These are phyloP conservation scores for Colletotrichum sp. DNA, from an alignment of 2,329 filamentous ascomycete genomes.

Conservation along the genomic window DNA sequence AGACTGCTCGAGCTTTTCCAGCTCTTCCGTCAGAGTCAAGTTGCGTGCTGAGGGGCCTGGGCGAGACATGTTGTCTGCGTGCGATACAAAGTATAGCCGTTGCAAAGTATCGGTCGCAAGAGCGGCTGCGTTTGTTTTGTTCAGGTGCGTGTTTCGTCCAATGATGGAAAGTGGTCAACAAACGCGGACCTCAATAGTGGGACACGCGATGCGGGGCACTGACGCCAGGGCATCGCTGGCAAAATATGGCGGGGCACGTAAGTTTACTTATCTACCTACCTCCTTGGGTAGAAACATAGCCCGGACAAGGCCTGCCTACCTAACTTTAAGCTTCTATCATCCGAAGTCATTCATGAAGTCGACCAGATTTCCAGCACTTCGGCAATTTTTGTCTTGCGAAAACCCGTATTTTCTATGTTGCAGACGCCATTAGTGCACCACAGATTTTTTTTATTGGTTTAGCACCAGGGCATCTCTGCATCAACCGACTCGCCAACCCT, in stretches of 20 bases:
- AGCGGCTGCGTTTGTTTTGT: neutral
- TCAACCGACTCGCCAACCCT: neutral
- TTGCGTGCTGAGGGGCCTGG: slow-evolving; percentile 53
- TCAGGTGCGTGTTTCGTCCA: neutral
- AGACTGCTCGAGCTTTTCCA: slow-evolving; percentile 94
- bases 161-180: slow-evolving; percentile 11
- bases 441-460: neutral
- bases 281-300: neutral
- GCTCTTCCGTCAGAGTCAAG: slow-evolving; percentile 88
- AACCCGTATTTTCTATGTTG: neutral
- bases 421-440: neutral
- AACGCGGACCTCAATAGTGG: slow-evolving; percentile 7
- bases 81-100: neutral
- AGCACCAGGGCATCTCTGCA: neutral
- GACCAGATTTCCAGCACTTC: neutral
- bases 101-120: neutral
- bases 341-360: neutral
- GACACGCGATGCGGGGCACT: slow-evolving; percentile 38
- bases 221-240: neutral
- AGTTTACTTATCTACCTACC: neutral
- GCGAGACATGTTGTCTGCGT: slow-evolving; percentile 51
- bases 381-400: neutral
- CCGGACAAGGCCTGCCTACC: neutral
- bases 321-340: neutral
- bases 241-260: neutral